phyloP scores from a whole-genome alignment of 202 grass and related monocot genomes.

The Dendrocalamus latiflorus region DNA sequence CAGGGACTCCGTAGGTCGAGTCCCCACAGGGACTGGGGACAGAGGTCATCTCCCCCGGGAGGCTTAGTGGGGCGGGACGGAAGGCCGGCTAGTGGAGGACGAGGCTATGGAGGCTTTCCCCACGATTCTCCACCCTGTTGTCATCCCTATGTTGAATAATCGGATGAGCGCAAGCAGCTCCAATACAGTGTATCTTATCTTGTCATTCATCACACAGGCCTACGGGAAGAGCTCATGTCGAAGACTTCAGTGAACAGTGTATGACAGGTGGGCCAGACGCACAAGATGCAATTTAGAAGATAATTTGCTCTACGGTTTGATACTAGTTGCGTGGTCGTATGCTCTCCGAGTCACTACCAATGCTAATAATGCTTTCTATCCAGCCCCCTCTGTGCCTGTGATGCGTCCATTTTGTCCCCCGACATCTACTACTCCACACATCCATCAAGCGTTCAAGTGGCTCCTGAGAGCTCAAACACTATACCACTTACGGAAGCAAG shows the following conservation, averaged over 20 bases:
- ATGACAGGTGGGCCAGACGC: neutral
- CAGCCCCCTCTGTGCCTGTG: neutral
- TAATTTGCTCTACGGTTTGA: neutral
- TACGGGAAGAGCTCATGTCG: neutral
- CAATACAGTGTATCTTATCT: too few species aligned
- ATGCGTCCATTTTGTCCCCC: neutral
- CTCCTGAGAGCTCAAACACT: neutral
- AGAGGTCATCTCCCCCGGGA: too few species aligned
- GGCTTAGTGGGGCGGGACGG: too few species aligned
- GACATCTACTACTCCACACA: neutral
- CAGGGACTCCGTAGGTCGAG: too few species aligned
- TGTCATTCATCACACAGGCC: neutral
- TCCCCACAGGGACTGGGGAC: too few species aligned
- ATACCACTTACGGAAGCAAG: too few species aligned
- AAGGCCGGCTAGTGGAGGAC: too few species aligned
- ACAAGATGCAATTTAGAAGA: neutral
- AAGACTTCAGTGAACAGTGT: neutral
- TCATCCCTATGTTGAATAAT: too few species aligned
- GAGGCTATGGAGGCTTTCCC: too few species aligned
- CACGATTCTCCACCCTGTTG: too few species aligned
- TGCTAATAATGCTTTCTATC: neutral
- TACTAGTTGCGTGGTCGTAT: neutral
- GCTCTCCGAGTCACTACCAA: neutral
- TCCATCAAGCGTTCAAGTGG: neutral
- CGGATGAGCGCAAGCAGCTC: neutral